Evolutionary conservation across 257 asterid species (phyloP), one percentile per base, ranked within the genome.

Genomic region (Sherardia arvensis): DNA sequence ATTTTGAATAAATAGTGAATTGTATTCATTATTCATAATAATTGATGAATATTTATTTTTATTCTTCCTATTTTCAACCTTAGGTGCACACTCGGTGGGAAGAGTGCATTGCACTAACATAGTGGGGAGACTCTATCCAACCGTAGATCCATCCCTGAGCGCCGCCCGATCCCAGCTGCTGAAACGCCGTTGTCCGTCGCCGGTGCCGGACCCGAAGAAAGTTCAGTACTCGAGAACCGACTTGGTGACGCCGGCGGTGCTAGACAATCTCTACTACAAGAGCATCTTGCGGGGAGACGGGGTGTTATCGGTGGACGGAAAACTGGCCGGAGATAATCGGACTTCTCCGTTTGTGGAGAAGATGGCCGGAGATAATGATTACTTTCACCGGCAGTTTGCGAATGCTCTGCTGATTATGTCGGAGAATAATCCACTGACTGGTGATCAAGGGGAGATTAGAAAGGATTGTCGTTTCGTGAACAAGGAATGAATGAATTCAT

Each of bases 1-100:
- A n/a, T n/a, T n/a, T n/a, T n/a, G n/a, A n/a, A n/a, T n/a, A n/a
- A n/a, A n/a, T n/a, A n/a, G n/a, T n/a, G n/a, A n/a, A n/a, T n/a
- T n/a, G n/a, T n/a, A n/a, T n/a, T n/a, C n/a, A n/a, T n/a, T n/a
- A n/a, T n/a, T n/a, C n/a, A n/a, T n/a, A n/a, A n/a, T n/a, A n/a
- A n/a, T n/a, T n/a, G n/a, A n/a, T 36, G 1, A 34, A 1, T 8
- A 6, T 36, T 36, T 36, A 8, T 9, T 36, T 4, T 36, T 38
- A 38, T 38, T 9, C 2, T 0, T 12, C 3, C 1, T 43, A 0
- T 40, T 43, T 43, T 38, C 18, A 14, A 43, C 7, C 20, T 43
- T 4, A 69, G 74, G 74, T 6, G 98, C 91, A 2, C 98, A 91
- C 55, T 86, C 96, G 0, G 81, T 91, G 22, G 96, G 96, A 34